These are phyloP conservation scores for Homolaphlyctis polyrhiza DNA, from an alignment of 371 early-diverging fungal species.

Conservation along the genomic window DNA sequence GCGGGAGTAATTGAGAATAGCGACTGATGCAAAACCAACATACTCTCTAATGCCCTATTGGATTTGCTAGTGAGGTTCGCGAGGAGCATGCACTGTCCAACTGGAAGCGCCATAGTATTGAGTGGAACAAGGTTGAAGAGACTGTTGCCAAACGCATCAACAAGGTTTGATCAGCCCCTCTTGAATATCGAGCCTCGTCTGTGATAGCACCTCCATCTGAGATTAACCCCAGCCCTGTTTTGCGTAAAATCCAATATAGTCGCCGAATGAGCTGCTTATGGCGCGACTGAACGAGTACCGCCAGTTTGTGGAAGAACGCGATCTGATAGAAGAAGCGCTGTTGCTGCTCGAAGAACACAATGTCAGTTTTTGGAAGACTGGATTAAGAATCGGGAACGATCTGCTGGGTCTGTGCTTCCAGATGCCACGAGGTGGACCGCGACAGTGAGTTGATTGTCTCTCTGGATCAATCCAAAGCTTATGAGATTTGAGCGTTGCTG, in stretches of 20 bases:
- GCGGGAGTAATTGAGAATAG: background rate
- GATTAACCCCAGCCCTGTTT: no score
- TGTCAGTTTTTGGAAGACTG: slow-evolving; percentile 41
- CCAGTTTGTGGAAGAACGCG: slow-evolving; percentile 28
- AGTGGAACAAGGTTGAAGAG: slow-evolving; percentile 34
- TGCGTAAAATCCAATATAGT: no score
- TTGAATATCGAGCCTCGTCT: slow-evolving; percentile 3
- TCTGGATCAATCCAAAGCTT: background rate
- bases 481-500: background rate
- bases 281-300: slow-evolving; percentile 35
- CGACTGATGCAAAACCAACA: background rate
- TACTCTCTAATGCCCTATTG: background rate
- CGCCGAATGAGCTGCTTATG: slow-evolving; percentile 31
- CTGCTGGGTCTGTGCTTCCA: slow-evolving; percentile 37
- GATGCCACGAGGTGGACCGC: slow-evolving; percentile 36
- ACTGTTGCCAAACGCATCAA: slow-evolving; percentile 17
- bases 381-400: slow-evolving; percentile 40
- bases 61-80: slow-evolving; percentile 27
- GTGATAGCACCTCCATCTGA: no score
- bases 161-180: slow-evolving; percentile 9
- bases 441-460: slow-evolving; percentile 21
- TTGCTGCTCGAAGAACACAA: slow-evolving; percentile 28
- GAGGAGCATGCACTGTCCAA: slow-evolving; percentile 41
- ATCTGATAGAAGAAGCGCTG: slow-evolving; percentile 37
- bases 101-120: slow-evolving; percentile 40